Evolutionary conservation across 75 land plant species (phyloP).

Genomic region (Selaginella tamariscina): DNA sequence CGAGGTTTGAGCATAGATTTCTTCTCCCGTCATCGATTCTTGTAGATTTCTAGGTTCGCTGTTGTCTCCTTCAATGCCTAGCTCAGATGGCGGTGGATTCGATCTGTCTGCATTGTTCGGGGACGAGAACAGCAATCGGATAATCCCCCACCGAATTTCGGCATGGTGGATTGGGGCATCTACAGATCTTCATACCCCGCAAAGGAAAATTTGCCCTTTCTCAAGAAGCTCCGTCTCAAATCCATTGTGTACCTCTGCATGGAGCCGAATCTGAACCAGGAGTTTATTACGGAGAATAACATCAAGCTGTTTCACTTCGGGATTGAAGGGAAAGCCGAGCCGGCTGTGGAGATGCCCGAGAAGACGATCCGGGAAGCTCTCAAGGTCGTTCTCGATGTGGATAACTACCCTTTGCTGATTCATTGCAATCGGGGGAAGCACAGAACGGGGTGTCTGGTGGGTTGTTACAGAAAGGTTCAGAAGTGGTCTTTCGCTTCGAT

Average conservation of each 20-base stretch:
- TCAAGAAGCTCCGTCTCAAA: neutral
- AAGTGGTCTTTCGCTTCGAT: conserved; percentile 2
- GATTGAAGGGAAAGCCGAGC: conserved; percentile 8
- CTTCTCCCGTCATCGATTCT: no score
- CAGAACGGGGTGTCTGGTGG: neutral
- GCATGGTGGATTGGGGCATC: conserved; percentile 6
- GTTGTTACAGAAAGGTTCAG: conserved; percentile 1
- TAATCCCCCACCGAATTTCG: conserved; percentile 5
- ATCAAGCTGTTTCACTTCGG: conserved; percentile 7
- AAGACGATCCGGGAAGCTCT: neutral
- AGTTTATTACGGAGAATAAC: neutral
- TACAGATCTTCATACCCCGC: conserved; percentile 7
- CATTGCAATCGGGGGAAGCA: conserved; percentile 14
- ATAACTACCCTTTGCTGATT: conserved; percentile 1
- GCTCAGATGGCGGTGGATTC: neutral
- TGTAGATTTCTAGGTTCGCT: no score
- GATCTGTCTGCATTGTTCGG: neutral
- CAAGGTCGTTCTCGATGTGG: conserved; percentile 1
- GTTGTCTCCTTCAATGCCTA: neutral
- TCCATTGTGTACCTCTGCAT: conserved; percentile 9
- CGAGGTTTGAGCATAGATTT: no score
- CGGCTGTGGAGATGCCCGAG: conserved; percentile 12
- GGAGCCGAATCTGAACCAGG: neutral
- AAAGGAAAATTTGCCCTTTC: neutral
- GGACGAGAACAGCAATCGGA: neutral